Percentiles rank a stretch among this genome's conserved stretches.
These are phyloP conservation scores for Gossypium schwendimanii DNA, from an alignment of 441 rosid genomes.

Conservation along the genomic window DNA sequence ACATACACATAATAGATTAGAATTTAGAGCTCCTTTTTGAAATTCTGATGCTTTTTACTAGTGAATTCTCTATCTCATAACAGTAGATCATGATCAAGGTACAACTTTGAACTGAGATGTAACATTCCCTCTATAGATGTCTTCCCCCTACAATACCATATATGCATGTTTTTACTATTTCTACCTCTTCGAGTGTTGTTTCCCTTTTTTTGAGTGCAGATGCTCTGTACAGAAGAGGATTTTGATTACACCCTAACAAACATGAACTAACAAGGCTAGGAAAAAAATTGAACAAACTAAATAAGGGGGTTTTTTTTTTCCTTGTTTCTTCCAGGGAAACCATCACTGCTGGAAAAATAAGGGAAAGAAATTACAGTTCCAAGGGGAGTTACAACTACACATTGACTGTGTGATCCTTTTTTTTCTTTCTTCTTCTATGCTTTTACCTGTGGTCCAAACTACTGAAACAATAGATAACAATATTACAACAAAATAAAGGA, in stretches of 20 bases:
- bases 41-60: neutral
- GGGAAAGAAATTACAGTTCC: constrained; percentile 20
- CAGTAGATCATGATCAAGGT: neutral
- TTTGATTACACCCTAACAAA: constrained; percentile 15
- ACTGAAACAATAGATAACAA: constrained; percentile 28
- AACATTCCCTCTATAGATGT: neutral
- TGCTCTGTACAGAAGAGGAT: constrained; percentile 29
- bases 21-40: neutral
- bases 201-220: constrained; percentile 9
- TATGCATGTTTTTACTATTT: neutral
- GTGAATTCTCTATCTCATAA: neutral
- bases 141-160: neutral
- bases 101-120: neutral
- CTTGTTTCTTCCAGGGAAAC: constrained; percentile 29
- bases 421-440: neutral
- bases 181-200: neutral
- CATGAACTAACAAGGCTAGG: neutral
- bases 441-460: constrained; percentile 34
- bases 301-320: neutral
- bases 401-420: constrained; percentile 14
- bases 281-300: neutral
- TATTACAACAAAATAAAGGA: constrained; percentile 29
- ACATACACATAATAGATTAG: neutral
- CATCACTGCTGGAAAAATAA: constrained; percentile 11
- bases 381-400: constrained; percentile 35